Conservation (phyloP, 2,329 filamentous ascomycete genomes). For the Emmonsiellopsis sp. region DNA sequence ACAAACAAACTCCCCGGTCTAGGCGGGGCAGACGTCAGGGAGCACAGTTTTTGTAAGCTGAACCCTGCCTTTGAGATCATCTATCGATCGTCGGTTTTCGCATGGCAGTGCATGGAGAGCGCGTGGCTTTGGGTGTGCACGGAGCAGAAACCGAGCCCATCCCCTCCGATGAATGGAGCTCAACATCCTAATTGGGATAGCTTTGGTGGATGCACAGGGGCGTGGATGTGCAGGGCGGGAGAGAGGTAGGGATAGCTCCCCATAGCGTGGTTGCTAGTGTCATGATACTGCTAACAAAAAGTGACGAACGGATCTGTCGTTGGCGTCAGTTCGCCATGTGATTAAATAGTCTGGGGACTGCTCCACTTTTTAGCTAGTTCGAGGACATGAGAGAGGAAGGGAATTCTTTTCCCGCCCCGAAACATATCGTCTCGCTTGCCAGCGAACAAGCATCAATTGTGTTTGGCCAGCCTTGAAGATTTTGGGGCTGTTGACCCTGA, state of each 20-base stretch:
- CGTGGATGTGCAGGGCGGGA: not conserved
- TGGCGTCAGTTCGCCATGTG: not conserved
- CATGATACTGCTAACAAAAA: not conserved
- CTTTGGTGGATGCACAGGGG: too few relatives aligned
- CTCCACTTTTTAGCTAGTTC: too few relatives aligned
- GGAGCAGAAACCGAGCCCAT: not conserved
- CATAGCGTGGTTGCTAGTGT: not conserved
- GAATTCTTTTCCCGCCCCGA: too few relatives aligned
- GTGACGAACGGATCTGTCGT: not conserved
- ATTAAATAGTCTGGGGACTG: not conserved
- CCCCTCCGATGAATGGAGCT: not conserved
- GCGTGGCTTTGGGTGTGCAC: not conserved
- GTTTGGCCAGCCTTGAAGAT: too few relatives aligned
- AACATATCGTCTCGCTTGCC: too few relatives aligned
- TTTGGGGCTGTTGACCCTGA: too few relatives aligned
- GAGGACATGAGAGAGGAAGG: too few relatives aligned
- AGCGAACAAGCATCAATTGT: too few relatives aligned
- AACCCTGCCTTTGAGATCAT: not conserved
- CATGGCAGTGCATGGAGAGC: not conserved
- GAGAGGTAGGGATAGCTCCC: not conserved
- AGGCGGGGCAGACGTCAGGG: too few relatives aligned
- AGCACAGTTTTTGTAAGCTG: not conserved
- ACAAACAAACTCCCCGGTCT: too few relatives aligned
- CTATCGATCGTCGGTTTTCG: not conserved
- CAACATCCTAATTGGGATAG: not conserved